Base-by-base conservation (phyloP, 345 rosid species). In the Orychophragmus violaceus region DNA sequence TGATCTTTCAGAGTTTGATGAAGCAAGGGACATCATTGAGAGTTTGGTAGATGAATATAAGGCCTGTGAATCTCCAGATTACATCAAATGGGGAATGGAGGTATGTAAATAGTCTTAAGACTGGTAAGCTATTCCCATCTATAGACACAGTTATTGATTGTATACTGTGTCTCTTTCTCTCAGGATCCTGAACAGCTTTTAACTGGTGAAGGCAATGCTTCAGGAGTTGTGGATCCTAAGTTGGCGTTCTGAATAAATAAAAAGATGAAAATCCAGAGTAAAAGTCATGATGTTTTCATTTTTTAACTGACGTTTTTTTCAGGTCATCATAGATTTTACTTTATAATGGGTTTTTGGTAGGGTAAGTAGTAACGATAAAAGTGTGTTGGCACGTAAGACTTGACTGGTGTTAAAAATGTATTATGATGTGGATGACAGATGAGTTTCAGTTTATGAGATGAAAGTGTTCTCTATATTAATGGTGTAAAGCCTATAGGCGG, bases 61-160 rank as follows among this genome's bases (percentile, higher is more conserved):
- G 79, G 98, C 98, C 4, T 91, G 98, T 52, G 96, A 91, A 69
- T 91, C 98, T 24, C 94, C 98, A 6, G 96, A 88, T 75, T 91
- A 89, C 80, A 88, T 94, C 75, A 88, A 94, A 79, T 94, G 99
- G 99, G 99, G 99, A 79, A 88, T 90, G 97, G 99, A 93, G 97
- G 97, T 88, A 79, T 69, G 69, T 39, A 13, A 4, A 62, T 14
- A 52, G 21, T 28, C 35, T 13, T 3, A n/a, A 52, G 5, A 14
- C 27, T 55, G 10, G 4, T 48, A 12, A 8, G 29, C 29, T 25
- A 58, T 11, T 25, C 9, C 59, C 25, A 50, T 57, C 68, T 33
- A 42, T 37, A 22, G 25, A 58, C 12, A 22, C 12, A 7, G 12
- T 48, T 29, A 17, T 48, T 48, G 5, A 69, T 11, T 27, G 32